A percentile compares a stretch with the other conserved stretches of the same genome.
Evolutionary conservation across 352 stramenopile species (phyloP).

Genomic region (Peronospora belbahrii): DNA sequence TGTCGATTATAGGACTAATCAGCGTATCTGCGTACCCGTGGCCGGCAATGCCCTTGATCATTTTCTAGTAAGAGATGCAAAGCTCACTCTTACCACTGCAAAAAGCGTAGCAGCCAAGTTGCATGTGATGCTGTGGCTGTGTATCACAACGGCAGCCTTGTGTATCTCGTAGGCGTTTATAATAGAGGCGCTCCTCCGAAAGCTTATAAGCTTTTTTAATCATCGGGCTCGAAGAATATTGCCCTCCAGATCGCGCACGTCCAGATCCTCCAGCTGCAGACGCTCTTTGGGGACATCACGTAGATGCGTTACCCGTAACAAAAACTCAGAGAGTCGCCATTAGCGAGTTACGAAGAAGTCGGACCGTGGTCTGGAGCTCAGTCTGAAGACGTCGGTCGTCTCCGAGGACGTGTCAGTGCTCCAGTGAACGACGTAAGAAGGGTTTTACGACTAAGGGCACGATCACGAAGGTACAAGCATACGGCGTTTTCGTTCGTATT

Average conservation of each 20-base stretch:
- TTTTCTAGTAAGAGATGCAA: slow-evolving; percentile 93
- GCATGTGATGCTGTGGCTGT: slow-evolving; percentile 78
- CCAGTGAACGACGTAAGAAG: slow-evolving; percentile 85
- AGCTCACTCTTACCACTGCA: slow-evolving; percentile 80
- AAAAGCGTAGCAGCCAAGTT: slow-evolving; percentile 88
- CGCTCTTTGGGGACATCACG: slow-evolving; percentile 96
- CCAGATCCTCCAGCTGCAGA: slow-evolving; percentile 91
- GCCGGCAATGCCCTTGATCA: slow-evolving; percentile 94
- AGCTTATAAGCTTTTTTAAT: slow-evolving; percentile 68
- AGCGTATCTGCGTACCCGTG: slow-evolving; percentile 90
- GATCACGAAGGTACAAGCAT: slow-evolving; percentile 92
- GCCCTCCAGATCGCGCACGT: slow-evolving; percentile 87
- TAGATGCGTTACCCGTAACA: slow-evolving; percentile 89
- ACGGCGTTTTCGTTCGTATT: slow-evolving; percentile 94
- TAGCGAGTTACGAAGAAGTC: slow-evolving; percentile 89
- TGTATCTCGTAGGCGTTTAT: slow-evolving; percentile 85
- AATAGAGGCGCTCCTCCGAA: slow-evolving; percentile 91
- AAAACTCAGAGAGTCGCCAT: slow-evolving; percentile 90
- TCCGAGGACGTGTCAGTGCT: slow-evolving; percentile 83
- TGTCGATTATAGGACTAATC: slow-evolving; percentile 95
- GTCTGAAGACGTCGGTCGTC: slow-evolving; percentile 90
- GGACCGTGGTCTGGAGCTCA: slow-evolving; percentile 84
- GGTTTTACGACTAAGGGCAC: slow-evolving; percentile 91
- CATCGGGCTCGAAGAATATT: slow-evolving; percentile 61
- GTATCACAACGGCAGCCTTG: slow-evolving; percentile 61